Conservation (phyloP, 805 yeast species). For the Wickerhamomyces silvicola region DNA sequence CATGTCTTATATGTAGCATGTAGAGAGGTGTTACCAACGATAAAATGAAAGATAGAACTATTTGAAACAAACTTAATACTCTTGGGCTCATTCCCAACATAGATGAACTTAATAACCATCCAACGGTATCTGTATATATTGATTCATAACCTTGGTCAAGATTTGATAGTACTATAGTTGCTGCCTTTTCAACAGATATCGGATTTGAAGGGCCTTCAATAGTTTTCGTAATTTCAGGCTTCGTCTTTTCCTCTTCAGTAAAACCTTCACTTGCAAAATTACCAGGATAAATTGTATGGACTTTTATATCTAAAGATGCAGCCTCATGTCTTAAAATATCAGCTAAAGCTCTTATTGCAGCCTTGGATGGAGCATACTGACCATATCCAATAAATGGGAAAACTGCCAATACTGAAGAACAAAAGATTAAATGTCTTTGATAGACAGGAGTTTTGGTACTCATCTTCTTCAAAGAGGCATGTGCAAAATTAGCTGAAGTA, state of each 20-base stretch:
- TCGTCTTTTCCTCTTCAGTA: slow-evolving; percentile 70
- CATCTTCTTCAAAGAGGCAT: slow-evolving; percentile 47
- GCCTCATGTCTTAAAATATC: slow-evolving; percentile 80
- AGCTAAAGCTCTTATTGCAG: slow-evolving; percentile 71
- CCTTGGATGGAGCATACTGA: slow-evolving; percentile 86
- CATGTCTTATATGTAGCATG: slow-evolving; percentile 39
- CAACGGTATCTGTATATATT: slow-evolving; percentile 75
- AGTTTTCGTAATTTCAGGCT: slow-evolving; percentile 72
- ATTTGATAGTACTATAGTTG: slow-evolving; percentile 47
- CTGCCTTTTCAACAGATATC: slow-evolving; percentile 60
- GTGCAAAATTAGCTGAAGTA: slow-evolving; percentile 67
- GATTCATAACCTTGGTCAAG: slow-evolving; percentile 63
- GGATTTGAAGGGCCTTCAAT: slow-evolving; percentile 85
- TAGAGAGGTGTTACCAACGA: slow-evolving; percentile 55
- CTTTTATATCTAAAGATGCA: slow-evolving; percentile 55
- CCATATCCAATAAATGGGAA: slow-evolving; percentile 89
- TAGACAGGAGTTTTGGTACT: slow-evolving; percentile 17
- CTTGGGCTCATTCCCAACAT: slow-evolving; percentile 70
- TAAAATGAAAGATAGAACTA: slow-evolving; percentile 40
- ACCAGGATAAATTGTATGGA: slow-evolving; percentile 80
- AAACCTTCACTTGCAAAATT: slow-evolving; percentile 88
- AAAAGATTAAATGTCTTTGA: slow-evolving; percentile 49
- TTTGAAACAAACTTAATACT: slow-evolving; percentile 46
- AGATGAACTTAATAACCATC: slow-evolving; percentile 69
- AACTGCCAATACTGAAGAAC: slow-evolving; percentile 74